Percentiles rank a stretch among this genome's conserved stretches.
Conservation (phyloP, 495 filamentous ascomycete genomes). For the Cercophora samala region DNA sequence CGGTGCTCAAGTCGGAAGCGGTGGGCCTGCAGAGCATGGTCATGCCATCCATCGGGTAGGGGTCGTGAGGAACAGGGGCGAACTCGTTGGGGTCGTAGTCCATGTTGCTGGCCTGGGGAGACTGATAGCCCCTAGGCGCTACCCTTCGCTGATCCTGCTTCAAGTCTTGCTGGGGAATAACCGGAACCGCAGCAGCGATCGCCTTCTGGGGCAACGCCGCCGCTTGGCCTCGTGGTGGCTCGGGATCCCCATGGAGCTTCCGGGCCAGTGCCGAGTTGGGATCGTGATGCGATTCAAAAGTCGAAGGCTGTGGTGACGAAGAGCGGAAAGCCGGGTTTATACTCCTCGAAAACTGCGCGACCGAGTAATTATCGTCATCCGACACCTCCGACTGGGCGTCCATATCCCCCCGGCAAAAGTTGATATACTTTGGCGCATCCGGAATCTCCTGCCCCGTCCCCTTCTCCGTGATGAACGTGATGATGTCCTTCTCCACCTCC, state of each 20-base stretch:
- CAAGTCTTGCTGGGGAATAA: conserved; percentile 21
- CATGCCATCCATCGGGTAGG: conserved; percentile 96
- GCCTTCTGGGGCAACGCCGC: conserved; percentile 45
- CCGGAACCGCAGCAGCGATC: conserved; percentile 41
- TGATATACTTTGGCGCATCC: conserved; percentile 95
- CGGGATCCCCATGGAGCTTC: conserved; percentile 53
- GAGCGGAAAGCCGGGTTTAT: conserved; percentile 94
- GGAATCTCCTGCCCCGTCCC: conserved; percentile 96
- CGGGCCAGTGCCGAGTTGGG: conserved; percentile 65
- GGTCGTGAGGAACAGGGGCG: conserved; percentile 77
- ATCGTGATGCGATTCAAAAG: conserved; percentile 86
- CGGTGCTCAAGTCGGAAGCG: conserved; percentile 79
- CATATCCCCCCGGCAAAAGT: conserved; percentile 90
- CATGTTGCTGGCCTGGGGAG: conserved; percentile 29
- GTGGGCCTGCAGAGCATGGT: conserved; percentile 94
- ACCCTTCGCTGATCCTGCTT: conserved; percentile 18
- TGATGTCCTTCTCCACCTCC: conserved; percentile 95
- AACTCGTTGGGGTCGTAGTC: conserved; percentile 60
- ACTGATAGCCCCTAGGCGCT: conserved; percentile 24
- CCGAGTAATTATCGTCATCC: conserved; percentile 81
- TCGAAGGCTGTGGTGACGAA: conserved; percentile 77
- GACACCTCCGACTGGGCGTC: conserved; percentile 79
- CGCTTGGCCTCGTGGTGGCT: conserved; percentile 52
- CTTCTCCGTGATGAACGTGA: conserved; percentile 78
- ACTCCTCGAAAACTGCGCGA: conserved; percentile 90